Percentiles rank a stretch among this genome's conserved stretches.
phyloP scores from a whole-genome alignment of 1,284 basidiomycete species.

The Wallemia hederae region DNA sequence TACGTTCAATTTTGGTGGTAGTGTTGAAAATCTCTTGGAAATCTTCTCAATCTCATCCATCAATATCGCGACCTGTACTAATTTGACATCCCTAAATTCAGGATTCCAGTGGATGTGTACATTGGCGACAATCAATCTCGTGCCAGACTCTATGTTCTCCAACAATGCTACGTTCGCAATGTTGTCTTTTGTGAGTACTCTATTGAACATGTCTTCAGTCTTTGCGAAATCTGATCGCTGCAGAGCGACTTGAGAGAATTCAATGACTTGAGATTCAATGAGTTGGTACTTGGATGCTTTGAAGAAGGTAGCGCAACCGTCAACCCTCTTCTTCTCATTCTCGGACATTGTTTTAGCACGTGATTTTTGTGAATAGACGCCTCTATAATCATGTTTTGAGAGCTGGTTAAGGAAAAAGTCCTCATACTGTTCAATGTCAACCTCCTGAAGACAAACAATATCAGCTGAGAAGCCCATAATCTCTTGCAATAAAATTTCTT shows the following conservation, averaged over 20 bases:
- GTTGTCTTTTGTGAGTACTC: constrained; percentile 83
- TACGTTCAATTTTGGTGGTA: constrained; percentile 32
- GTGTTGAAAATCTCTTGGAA: constrained; percentile 49
- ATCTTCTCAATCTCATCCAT: constrained; percentile 82
- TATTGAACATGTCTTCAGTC: constrained; percentile 98
- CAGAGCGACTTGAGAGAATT: constrained; percentile 81
- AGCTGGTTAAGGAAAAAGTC: constrained; percentile 67
- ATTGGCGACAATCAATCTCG: constrained; percentile 66
- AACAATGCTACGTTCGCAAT: constrained; percentile 67
- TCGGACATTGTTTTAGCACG: constrained; percentile 79
- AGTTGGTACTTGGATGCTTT: constrained; percentile 70
- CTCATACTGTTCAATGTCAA: constrained; percentile 76
- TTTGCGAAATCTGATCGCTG: constrained; percentile 86
- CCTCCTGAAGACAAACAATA: constrained; percentile 70
- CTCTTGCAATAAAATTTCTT: constrained; percentile 66
- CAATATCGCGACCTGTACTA: constrained; percentile 75
- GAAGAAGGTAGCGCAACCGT: constrained; percentile 94
- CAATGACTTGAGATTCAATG: constrained; percentile 77
- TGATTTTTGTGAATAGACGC: constrained; percentile 78
- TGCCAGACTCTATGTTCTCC: constrained; percentile 60
- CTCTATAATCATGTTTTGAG: constrained; percentile 53
- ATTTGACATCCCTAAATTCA: constrained; percentile 78
- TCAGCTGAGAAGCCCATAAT: constrained; percentile 58
- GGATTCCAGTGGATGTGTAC: constrained; percentile 87
- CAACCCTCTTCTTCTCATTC: constrained; percentile 57